phyloP scores from a whole-genome alignment of 1,139 yeast species.

The Blastobotrys aristatus region DNA sequence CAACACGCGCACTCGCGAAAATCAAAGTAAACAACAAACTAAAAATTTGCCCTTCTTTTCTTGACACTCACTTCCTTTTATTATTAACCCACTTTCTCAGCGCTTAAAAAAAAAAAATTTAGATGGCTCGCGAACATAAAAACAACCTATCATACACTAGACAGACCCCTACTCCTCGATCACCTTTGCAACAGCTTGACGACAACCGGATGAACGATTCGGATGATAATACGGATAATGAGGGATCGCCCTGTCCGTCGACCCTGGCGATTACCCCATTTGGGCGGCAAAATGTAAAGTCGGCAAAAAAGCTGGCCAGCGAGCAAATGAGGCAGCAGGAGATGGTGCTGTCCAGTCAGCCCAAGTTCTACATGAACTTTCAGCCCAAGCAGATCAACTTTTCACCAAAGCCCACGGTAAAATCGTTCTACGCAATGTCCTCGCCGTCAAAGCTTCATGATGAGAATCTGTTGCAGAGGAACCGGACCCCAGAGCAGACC shows the following conservation, averaged over 20 bases:
- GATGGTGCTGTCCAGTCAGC: not conserved
- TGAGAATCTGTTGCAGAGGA: slow-evolving; percentile 8
- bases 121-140: slow-evolving; percentile 7
- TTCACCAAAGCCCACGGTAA: not conserved
- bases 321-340: not conserved
- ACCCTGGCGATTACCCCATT: not conserved
- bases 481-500: slow-evolving; percentile 4
- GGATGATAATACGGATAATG: slow-evolving; percentile 13
- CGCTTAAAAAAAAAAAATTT: not conserved
- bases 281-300: not conserved
- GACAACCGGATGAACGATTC: slow-evolving; percentile 10
- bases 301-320: not conserved
- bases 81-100: not conserved
- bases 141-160: slow-evolving; percentile 5
- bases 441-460: slow-evolving; percentile 10
- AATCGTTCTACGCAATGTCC: slow-evolving; percentile 7
- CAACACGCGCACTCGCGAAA: not conserved
- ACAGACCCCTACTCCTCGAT: not conserved
- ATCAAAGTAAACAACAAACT: not conserved
- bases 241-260: slow-evolving; percentile 6
- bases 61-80: not conserved
- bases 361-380: slow-evolving; percentile 2
- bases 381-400: slow-evolving; percentile 2
- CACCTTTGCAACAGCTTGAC: slow-evolving; percentile 1
- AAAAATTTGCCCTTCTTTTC: not conserved